A percentile compares a stretch with the other conserved stretches of the same genome.
phyloP scores from a whole-genome alignment of 2,329 filamentous ascomycete genomes.

The Botrytis fabae region DNA sequence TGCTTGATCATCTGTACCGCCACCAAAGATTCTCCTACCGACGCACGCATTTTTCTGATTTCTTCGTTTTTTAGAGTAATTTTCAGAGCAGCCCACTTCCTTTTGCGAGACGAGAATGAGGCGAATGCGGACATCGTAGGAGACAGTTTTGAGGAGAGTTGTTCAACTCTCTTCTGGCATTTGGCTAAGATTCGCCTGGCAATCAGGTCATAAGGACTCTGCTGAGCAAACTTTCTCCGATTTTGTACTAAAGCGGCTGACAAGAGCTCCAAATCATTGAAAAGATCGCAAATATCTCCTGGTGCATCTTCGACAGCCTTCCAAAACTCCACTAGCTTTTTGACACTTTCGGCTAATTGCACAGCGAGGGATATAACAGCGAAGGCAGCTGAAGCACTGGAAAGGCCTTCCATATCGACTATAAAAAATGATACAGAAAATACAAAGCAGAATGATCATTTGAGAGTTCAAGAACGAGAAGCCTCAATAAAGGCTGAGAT shows the following conservation, averaged over 20 bases:
- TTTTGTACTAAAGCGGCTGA: neutral
- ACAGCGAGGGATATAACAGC: conserved; percentile 10
- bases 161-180: conserved; percentile 7
- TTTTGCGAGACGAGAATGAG: neutral
- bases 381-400: conserved; percentile 15
- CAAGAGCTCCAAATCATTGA: conserved; percentile 8
- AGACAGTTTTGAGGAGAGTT: neutral
- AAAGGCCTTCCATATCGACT: conserved; percentile 6
- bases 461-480: no score
- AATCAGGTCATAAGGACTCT: neutral
- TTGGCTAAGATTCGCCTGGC: neutral
- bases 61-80: neutral
- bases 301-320: conserved; percentile 6
- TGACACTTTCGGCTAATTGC: neutral
- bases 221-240: neutral
- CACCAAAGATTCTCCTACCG: conserved; percentile 1
- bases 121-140: neutral
- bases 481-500: no score
- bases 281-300: neutral
- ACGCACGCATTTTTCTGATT: neutral
- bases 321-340: neutral
- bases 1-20: neutral
- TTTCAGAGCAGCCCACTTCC: conserved; percentile 3
- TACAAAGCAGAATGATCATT: no score
- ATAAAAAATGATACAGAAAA: no score